Percentiles rank a stretch among this genome's conserved stretches.
phyloP scores from a whole-genome alignment of 805 yeast genomes.

The Myxozyma nipponensis region DNA sequence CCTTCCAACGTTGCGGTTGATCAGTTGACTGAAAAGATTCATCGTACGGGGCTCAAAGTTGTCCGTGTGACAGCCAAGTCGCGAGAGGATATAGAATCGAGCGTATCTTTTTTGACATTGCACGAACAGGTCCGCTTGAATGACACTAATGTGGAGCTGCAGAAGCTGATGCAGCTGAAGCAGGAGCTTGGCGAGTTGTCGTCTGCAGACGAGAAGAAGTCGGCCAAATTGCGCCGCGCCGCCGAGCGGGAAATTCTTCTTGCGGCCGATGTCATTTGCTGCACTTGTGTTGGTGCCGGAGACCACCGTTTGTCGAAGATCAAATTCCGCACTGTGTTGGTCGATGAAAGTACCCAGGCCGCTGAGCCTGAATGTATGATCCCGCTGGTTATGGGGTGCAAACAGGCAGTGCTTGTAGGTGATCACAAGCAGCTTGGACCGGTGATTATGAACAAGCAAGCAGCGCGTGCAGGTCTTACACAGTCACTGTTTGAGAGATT shows the following conservation, averaged over 20 bases:
- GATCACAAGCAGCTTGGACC: conserved; percentile 97
- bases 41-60: conserved; percentile 67
- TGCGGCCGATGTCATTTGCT: conserved; percentile 73
- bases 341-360: conserved; percentile 93
- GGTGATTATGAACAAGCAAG: conserved; percentile 72
- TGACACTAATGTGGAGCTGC: conserved; percentile 43
- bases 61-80: conserved; percentile 72
- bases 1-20: conserved; percentile 96
- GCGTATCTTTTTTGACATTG: conserved; percentile 55
- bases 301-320: conserved; percentile 56
- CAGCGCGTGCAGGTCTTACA: conserved; percentile 79
- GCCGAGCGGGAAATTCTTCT: conserved; percentile 51
- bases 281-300: conserved; percentile 92
- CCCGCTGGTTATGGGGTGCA: conserved; percentile 84
- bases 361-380: conserved; percentile 88
- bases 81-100: conserved; percentile 74
- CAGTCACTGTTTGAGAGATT: conserved; percentile 87
- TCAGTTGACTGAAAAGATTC: conserved; percentile 73
- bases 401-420: conserved; percentile 85
- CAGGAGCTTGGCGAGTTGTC: conserved; percentile 68
- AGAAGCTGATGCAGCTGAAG: conserved; percentile 54
- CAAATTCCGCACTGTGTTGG: conserved; percentile 71
- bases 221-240: conserved; percentile 42
- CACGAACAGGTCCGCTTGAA: conserved; percentile 52
- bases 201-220: conserved; percentile 48